Percentiles rank a stretch among this genome's conserved stretches.
These are phyloP conservation scores for Penicillium sp. DNA, from an alignment of 2,329 filamentous ascomycete genomes.

Conservation along the genomic window DNA sequence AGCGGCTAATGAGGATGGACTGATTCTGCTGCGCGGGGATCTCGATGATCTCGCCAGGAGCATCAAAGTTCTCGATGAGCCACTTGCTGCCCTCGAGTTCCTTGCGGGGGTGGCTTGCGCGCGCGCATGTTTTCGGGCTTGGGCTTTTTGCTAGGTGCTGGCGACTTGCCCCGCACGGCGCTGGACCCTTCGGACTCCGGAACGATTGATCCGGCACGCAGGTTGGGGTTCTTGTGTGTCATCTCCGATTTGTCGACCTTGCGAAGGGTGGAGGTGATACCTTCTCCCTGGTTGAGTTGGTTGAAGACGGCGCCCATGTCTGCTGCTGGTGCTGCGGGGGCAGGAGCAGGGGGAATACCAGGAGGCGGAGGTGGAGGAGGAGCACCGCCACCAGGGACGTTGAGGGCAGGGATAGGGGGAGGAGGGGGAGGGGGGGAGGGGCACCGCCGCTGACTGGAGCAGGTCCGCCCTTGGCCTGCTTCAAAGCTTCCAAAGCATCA, in stretches of 20 bases:
- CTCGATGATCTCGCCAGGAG: constrained; percentile 69
- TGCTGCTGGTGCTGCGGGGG: constrained; percentile 49
- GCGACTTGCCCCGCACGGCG: constrained; percentile 66
- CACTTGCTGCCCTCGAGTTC: constrained; percentile 88
- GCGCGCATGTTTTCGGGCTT: constrained; percentile 82
- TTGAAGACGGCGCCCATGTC: constrained; percentile 88
- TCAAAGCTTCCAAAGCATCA: constrained; percentile 69
- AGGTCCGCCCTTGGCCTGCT: constrained; percentile 53
- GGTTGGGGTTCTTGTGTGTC: constrained; percentile 95
- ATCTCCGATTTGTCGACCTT: constrained; percentile 95
- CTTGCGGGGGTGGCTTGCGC: constrained; percentile 75
- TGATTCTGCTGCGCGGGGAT: constrained; percentile 81
- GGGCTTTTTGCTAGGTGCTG: constrained; percentile 81
- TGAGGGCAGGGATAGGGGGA: constrained; percentile 47
- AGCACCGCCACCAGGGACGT: constrained; percentile 55
- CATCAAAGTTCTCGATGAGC: constrained; percentile 93
- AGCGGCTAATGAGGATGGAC: constrained; percentile 87
- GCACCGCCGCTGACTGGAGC: constrained; percentile 37
- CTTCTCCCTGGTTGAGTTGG: constrained; percentile 82
- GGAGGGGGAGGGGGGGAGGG: constrained; percentile 53
- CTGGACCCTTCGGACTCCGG: constrained; percentile 53
- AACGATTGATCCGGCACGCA: constrained; percentile 72
- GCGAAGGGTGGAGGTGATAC: constrained; percentile 82
- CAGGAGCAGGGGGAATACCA: constrained; percentile 56
- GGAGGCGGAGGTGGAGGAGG: constrained; percentile 70